A percentile compares a stretch with the other conserved stretches of the same genome.
Conservation (phyloP, 768 basidiomycete species). For the Amanita subjunquillea region DNA sequence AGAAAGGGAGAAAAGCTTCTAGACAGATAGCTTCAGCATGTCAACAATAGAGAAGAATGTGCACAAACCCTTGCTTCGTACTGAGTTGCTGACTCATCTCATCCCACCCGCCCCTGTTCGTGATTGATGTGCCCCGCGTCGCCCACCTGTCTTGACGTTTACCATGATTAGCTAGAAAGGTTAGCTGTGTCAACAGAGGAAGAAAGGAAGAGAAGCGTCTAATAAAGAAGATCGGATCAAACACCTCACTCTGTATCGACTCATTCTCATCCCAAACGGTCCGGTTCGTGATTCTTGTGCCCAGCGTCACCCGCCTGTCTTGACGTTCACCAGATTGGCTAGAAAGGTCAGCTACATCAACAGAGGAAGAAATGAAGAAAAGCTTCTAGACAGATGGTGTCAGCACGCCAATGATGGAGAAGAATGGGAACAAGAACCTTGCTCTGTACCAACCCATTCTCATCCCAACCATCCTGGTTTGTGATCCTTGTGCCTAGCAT, state of each 20-base stretch:
- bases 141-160: background rate
- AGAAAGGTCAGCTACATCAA: too few relatives aligned
- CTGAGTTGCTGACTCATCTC: too few relatives aligned
- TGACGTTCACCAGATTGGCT: too few relatives aligned
- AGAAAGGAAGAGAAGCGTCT: background rate
- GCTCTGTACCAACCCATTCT: too few relatives aligned
- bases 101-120: background rate
- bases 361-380: background rate
- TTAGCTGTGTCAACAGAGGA: background rate
- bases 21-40: background rate
- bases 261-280: too few relatives aligned
- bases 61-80: background rate
- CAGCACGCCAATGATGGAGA: background rate
- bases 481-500: background rate
- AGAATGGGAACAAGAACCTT: background rate
- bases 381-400: background rate
- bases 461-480: background rate
- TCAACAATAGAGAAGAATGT: background rate
- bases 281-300: background rate
- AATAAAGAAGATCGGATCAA: too few relatives aligned
- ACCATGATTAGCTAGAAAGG: background rate
- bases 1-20: background rate
- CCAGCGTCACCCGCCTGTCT: too few relatives aligned
- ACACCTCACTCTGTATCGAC: too few relatives aligned
- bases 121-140: background rate